phyloP scores from a whole-genome alignment of 2,329 filamentous ascomycete species.

The Neofusicoccum umdonicola region DNA sequence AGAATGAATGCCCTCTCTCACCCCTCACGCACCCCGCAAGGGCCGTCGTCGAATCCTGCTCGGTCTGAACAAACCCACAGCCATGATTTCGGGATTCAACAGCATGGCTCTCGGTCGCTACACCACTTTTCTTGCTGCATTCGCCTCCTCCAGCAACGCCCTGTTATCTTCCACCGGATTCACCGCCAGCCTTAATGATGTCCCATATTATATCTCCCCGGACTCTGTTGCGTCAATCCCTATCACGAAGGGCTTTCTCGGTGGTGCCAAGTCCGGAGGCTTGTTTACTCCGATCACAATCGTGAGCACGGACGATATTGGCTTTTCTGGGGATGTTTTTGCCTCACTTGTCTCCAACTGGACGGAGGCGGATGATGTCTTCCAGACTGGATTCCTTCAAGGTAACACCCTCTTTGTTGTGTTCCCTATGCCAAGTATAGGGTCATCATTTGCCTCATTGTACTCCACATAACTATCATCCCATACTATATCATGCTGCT shows the following conservation, averaged over 20 bases:
- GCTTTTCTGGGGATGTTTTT: constrained; percentile 26
- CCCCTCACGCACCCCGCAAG: background rate
- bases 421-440: background rate
- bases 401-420: constrained; percentile 19
- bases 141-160: background rate
- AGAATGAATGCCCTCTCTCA: background rate
- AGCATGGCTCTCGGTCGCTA: background rate
- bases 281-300: constrained; percentile 41
- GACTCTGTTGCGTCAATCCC: constrained; percentile 34
- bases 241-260: constrained; percentile 23
- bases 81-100: background rate
- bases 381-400: constrained; percentile 39
- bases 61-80: too few relatives aligned
- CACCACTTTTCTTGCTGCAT: background rate
- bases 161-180: constrained; percentile 35
- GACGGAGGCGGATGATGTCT: constrained; percentile 41
- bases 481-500: too few relatives aligned
- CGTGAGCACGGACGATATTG: constrained; percentile 27
- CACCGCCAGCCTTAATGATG: constrained; percentile 39
- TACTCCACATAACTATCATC: too few relatives aligned
- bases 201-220: constrained; percentile 42
- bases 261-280: constrained; percentile 21
- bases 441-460: too few relatives aligned
- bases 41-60: background rate
- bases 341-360: constrained; percentile 28